Conservation (phyloP, 2,329 filamentous ascomycete genomes). For the Ascochyta clinopodiicola region DNA sequence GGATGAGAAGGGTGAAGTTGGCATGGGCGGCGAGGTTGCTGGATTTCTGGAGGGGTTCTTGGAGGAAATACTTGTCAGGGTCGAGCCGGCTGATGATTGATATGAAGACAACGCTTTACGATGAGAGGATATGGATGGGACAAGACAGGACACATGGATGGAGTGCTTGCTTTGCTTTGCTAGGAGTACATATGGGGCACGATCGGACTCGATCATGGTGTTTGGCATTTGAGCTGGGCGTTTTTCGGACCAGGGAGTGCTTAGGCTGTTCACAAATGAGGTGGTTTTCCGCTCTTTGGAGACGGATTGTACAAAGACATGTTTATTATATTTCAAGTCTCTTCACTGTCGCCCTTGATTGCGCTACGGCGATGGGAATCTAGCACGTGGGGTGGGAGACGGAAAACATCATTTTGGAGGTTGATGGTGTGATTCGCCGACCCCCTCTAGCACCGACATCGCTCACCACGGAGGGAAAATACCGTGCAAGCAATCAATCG, state of each 20-base stretch:
- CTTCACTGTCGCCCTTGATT: too few relatives aligned
- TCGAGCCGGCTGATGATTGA: constrained; percentile 81
- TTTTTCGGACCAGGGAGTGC: background rate
- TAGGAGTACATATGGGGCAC: background rate
- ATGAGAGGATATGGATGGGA: background rate
- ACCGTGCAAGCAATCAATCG: too few relatives aligned
- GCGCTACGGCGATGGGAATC: too few relatives aligned
- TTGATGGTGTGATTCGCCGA: too few relatives aligned
- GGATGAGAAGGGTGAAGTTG: constrained; percentile 85
- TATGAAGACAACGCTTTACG: constrained; percentile 1
- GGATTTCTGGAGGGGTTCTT: constrained; percentile 90
- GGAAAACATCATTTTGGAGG: too few relatives aligned
- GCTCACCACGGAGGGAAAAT: too few relatives aligned
- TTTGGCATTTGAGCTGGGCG: background rate
- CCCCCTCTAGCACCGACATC: too few relatives aligned
- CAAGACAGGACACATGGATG: background rate
- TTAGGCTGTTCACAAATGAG: too few relatives aligned
- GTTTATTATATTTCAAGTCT: too few relatives aligned
- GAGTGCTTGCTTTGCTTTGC: constrained; percentile 4
- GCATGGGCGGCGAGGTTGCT: constrained; percentile 89
- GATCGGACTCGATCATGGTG: background rate
- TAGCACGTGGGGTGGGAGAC: too few relatives aligned
- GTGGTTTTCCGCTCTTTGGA: too few relatives aligned
- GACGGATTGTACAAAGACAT: too few relatives aligned
- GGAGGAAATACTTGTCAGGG: constrained; percentile 90